Percentiles rank a stretch among this genome's conserved stretches.
These are phyloP conservation scores for Colletotrichum sidae DNA, from an alignment of 2,329 filamentous ascomycete species.

Conservation along the genomic window DNA sequence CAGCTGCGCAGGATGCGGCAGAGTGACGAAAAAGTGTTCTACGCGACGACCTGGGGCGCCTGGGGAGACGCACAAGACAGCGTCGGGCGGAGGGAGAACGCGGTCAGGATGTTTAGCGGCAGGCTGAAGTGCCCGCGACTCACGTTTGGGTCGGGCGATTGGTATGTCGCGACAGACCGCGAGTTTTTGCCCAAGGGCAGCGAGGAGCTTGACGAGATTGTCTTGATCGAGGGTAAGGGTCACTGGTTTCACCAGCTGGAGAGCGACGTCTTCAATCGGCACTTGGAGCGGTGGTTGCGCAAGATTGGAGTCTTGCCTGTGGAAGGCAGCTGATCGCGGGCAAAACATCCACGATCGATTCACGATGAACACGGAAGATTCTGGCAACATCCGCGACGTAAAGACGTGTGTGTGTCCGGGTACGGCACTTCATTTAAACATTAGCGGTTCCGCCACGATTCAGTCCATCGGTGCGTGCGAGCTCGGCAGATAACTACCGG, in stretches of 20 bases:
- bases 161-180: constrained; percentile 23
- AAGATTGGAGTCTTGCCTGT: constrained; percentile 13
- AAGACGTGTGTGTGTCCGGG: no score
- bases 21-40: constrained; percentile 21
- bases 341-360: no score
- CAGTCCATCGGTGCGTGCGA: no score
- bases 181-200: constrained; percentile 22
- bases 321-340: neutral
- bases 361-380: no score
- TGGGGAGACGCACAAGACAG: constrained; percentile 22
- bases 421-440: no score
- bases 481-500: no score
- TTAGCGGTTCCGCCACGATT: no score
- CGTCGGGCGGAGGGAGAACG: constrained; percentile 20
- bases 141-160: constrained; percentile 17
- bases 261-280: constrained; percentile 21
- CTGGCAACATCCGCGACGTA: no score
- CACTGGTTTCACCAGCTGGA: constrained; percentile 34
- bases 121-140: constrained; percentile 21
- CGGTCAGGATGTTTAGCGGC: constrained; percentile 11
- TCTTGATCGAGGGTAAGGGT: constrained; percentile 20
- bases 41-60: constrained; percentile 23
- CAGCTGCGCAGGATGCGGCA: constrained; percentile 21
- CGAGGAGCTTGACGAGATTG: constrained; percentile 24
- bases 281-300: constrained; percentile 18